Percentiles rank a stretch among this genome's conserved stretches.
Evolutionary conservation across 208 protist genomes (phyloP).

Genomic region (Acanthamoeba triangularis): DNA sequence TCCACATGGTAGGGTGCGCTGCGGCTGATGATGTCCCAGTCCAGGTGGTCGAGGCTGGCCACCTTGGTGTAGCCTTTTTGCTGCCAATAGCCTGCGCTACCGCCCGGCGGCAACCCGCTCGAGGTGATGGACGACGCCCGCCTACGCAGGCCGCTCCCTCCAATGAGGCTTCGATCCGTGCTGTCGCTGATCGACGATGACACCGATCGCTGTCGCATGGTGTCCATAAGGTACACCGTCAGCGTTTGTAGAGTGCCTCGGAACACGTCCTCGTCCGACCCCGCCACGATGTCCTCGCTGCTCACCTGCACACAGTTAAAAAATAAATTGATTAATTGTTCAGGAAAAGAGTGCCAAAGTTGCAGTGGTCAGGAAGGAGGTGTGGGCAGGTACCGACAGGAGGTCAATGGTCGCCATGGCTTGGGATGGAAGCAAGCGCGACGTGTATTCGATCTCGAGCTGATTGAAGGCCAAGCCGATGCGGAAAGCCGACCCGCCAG

Average conservation of each 20-base stretch:
- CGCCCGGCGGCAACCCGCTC: background rate
- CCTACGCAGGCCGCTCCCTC: background rate
- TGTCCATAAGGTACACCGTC: slow-evolving; percentile 50
- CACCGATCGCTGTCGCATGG: background rate
- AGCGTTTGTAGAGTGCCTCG: background rate
- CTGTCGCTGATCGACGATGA: background rate
- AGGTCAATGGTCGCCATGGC: slow-evolving; percentile 42
- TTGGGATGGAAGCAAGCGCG: slow-evolving; percentile 1
- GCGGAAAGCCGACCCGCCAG: background rate
- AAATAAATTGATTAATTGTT: too few relatives aligned
- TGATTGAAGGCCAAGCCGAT: background rate
- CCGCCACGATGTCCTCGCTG: slow-evolving; percentile 25
- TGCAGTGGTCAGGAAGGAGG: background rate
- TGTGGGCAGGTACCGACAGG: background rate
- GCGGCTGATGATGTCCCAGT: slow-evolving; percentile 46
- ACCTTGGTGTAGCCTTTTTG: slow-evolving; percentile 46
- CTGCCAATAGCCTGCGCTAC: slow-evolving; percentile 50
- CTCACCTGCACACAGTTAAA: too few relatives aligned
- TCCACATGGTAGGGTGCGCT: background rate
- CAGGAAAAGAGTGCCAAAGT: background rate
- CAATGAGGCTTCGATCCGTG: background rate
- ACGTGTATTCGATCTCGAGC: slow-evolving; percentile 51
- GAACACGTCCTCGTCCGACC: slow-evolving; percentile 10
- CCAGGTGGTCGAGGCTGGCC: background rate
- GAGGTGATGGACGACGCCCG: background rate